Conservation (phyloP, 768 basidiomycete species). For the Boletus bicolor region DNA sequence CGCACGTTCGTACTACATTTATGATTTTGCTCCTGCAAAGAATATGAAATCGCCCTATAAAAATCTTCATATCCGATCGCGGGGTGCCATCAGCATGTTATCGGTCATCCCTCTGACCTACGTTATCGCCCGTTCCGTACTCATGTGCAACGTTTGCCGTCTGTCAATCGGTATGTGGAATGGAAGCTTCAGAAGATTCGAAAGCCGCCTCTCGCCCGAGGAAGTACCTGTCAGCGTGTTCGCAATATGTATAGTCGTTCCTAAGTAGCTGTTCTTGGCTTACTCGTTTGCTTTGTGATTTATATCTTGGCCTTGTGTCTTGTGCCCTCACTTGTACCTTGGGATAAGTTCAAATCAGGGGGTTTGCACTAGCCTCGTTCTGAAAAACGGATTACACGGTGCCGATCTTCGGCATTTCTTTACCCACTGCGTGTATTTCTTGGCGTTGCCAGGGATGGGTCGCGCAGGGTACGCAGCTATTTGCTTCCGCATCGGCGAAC, state of each 20-base stretch:
- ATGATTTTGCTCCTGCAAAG: background rate
- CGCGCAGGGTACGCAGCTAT: background rate
- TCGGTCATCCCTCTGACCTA: background rate
- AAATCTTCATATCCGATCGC: background rate
- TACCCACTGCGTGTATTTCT: background rate
- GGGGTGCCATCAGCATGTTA: background rate
- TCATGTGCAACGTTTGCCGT: background rate
- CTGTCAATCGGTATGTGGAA: conserved; percentile 7
- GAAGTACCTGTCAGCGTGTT: background rate
- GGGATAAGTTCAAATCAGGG: background rate
- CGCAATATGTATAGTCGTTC: background rate
- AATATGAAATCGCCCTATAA: background rate
- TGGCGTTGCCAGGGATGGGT: background rate
- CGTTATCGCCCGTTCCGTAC: background rate
- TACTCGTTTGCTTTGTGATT: background rate
- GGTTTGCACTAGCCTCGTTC: background rate
- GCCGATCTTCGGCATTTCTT: background rate
- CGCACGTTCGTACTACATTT: background rate
- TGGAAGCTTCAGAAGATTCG: background rate
- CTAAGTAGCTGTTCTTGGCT: background rate
- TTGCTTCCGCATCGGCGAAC: background rate
- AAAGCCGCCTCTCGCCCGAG: conserved; percentile 10
- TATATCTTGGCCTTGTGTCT: conserved; percentile 1
- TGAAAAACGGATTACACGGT: background rate
- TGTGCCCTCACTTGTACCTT: conserved; percentile 1